Percentiles rank a stretch among this genome's conserved stretches.
These are phyloP conservation scores for Chalara sp. DNA, from an alignment of 2,329 filamentous ascomycete genomes.

Conservation along the genomic window DNA sequence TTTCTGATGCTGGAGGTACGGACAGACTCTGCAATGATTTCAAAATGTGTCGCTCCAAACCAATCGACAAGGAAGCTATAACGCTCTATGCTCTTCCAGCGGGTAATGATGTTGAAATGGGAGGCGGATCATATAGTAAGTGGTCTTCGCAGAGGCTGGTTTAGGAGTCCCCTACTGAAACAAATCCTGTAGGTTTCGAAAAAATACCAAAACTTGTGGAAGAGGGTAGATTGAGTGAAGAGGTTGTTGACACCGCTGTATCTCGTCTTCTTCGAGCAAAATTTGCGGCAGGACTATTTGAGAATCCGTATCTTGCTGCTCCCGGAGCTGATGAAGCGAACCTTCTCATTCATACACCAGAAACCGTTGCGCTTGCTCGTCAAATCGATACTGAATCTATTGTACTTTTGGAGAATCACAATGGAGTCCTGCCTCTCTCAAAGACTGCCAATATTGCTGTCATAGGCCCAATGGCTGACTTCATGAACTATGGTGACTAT, in stretches of 20 bases:
- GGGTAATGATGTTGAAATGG: conserved; percentile 71
- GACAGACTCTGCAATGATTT: conserved; percentile 61
- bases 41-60: conserved; percentile 51
- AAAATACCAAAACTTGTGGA: conserved; percentile 59
- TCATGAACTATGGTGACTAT: background rate
- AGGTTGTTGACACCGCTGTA: conserved; percentile 59
- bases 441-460: conserved; percentile 65
- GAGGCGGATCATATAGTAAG: conserved; percentile 61
- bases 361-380: conserved; percentile 65
- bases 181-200: conserved; percentile 34
- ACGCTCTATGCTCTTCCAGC: conserved; percentile 57
- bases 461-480: conserved; percentile 61
- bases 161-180: too few species aligned
- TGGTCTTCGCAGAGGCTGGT: too few species aligned
- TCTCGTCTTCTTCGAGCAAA: conserved; percentile 59
- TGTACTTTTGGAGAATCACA: conserved; percentile 72
- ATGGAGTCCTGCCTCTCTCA: conserved; percentile 54
- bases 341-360: conserved; percentile 56
- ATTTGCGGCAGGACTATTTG: conserved; percentile 64
- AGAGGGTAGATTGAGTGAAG: conserved; percentile 51
- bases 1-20: conserved; percentile 62
- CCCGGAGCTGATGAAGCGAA: conserved; percentile 43
- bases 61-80: conserved; percentile 59
- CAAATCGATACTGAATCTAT: conserved; percentile 74
- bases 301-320: conserved; percentile 58